Conservation (phyloP, 2,329 filamentous ascomycete species). For the Cordyceps pruinosa region DNA sequence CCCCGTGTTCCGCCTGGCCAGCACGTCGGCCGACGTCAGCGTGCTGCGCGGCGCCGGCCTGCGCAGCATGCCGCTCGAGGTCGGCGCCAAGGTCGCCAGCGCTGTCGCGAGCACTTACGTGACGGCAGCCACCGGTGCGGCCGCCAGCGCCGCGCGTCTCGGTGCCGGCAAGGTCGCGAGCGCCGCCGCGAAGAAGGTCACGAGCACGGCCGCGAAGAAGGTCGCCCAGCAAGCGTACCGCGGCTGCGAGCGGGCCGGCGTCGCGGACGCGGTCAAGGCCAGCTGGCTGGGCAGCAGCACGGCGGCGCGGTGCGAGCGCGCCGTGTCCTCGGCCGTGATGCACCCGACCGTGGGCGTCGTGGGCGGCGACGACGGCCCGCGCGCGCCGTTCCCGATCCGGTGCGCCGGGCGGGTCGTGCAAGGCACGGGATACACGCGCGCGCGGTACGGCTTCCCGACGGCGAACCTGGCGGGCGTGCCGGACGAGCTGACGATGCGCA, state of each 20-base stretch:
- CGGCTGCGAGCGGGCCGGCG: constrained; percentile 27
- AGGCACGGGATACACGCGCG: constrained; percentile 35
- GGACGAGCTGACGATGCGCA: constrained; percentile 43
- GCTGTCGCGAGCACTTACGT: constrained; percentile 41
- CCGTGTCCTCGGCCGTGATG: constrained; percentile 26
- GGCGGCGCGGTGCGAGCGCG: constrained; percentile 29
- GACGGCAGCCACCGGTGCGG: constrained; percentile 29
- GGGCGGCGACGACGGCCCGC: constrained; percentile 44
- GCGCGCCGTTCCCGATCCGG: constrained; percentile 45
- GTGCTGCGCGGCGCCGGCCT: constrained; percentile 59
- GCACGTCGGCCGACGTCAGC: constrained; percentile 53
- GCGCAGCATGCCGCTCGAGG: constrained; percentile 56
- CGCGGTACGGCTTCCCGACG: constrained; percentile 42
- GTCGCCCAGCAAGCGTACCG: constrained; percentile 33
- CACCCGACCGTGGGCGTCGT: constrained; percentile 32
- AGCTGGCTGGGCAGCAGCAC: constrained; percentile 32
- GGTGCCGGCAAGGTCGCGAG: constrained; percentile 25
- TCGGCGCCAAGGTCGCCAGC: constrained; percentile 52
- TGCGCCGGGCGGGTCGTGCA: constrained; percentile 42
- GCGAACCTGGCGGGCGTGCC: constrained; percentile 47
- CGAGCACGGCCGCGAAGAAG: constrained; percentile 27
- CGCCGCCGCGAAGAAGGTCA: constrained; percentile 24
- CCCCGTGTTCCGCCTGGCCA: constrained; percentile 63
- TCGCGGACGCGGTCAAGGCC: constrained; percentile 20
- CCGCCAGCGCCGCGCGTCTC: constrained; percentile 16